Evolutionary conservation across 2,329 filamentous ascomycete species (phyloP).

Genomic region (Aspergillus oerlinghausenensis): DNA sequence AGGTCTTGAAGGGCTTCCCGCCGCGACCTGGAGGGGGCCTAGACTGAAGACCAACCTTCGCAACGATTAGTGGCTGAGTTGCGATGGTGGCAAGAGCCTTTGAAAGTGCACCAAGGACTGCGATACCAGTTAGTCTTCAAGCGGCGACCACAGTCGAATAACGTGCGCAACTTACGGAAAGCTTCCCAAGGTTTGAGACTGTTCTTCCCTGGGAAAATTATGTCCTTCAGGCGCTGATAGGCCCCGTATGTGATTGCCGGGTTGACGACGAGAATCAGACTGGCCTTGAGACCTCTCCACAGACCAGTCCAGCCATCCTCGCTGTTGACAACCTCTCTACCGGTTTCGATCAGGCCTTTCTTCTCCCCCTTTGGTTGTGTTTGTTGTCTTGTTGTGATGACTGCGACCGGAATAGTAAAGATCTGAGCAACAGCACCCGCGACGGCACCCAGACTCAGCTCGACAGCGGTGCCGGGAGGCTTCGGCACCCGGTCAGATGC

Average conservation of each 20-base stretch:
- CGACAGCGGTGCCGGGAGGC: slow-evolving; percentile 71
- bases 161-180: slow-evolving; percentile 63
- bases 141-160: background rate
- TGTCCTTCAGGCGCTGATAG: slow-evolving; percentile 79
- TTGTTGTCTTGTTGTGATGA: slow-evolving; percentile 93
- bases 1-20: slow-evolving; percentile 89
- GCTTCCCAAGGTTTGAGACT: slow-evolving; percentile 79
- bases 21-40: slow-evolving; percentile 78
- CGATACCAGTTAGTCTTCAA: slow-evolving; percentile 11
- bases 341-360: slow-evolving; percentile 83
- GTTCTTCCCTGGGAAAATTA: slow-evolving; percentile 71
- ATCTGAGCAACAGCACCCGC: slow-evolving; percentile 89
- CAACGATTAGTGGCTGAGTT: slow-evolving; percentile 94
- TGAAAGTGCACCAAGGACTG: slow-evolving; percentile 86
- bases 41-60: slow-evolving; percentile 94
- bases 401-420: slow-evolving; percentile 93
- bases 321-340: slow-evolving; percentile 79
- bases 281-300: slow-evolving; percentile 94
- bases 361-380: slow-evolving; percentile 80
- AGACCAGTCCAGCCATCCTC: slow-evolving; percentile 86
- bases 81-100: slow-evolving; percentile 87
- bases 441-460: slow-evolving; percentile 78
- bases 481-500: slow-evolving; percentile 53
- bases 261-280: slow-evolving; percentile 90
- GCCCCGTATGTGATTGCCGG: slow-evolving; percentile 97